Evolutionary conservation across 192 early-diverging fungal species (phyloP), one percentile per base, ranked within the genome.

Genomic region (Backusella parvicylindrica): DNA sequence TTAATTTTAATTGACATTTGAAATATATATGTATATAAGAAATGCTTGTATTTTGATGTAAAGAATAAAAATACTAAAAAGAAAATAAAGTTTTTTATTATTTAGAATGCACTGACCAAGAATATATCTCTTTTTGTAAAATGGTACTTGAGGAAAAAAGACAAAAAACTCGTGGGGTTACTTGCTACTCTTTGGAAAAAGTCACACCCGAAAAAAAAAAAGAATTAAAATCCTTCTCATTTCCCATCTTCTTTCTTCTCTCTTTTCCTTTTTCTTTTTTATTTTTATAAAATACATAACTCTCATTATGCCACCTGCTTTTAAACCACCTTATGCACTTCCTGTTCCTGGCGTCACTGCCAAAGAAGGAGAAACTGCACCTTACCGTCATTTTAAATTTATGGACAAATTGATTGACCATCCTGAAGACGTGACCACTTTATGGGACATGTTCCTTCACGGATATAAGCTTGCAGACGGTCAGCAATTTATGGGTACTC

Each of bases 391-490:
- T 73, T 75, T 84, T 71, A 79, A 82, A 32, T 84, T 81, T 23
- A 81, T 79, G 37, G 84, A 86, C n/a, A 77, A 81, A 16, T 84
- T 92, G 7, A 70, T 88, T 40, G 79, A 80, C 8, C 83, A 86
- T 72, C 87, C 84, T 31, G 73, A 70, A 5, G 81, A 77, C 5
- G 79, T 91, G 32, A 83, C 84, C 60, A 91, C 91, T 41, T 79
- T 95, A 11, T 91, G 92, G 81, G 94, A 97, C 41, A 90, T 90
- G 83, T 93, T 91, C 77, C 70, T 93, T 53, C 83, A 87, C 23
- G 94, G 92, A 31, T 84, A 89, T 53, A 84, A 81, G 21, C 75
- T 86, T 30, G 69, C 56, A 26, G 69, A 26, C 30, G 68, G 70
- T 73, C 23, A 32, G 6, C 53, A 74, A 13, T 91, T 88, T 33